Percentiles rank a stretch among this genome's conserved stretches.
Conservation (phyloP, 2,329 filamentous ascomycete species). For the Pestalotiopsis sp. region DNA sequence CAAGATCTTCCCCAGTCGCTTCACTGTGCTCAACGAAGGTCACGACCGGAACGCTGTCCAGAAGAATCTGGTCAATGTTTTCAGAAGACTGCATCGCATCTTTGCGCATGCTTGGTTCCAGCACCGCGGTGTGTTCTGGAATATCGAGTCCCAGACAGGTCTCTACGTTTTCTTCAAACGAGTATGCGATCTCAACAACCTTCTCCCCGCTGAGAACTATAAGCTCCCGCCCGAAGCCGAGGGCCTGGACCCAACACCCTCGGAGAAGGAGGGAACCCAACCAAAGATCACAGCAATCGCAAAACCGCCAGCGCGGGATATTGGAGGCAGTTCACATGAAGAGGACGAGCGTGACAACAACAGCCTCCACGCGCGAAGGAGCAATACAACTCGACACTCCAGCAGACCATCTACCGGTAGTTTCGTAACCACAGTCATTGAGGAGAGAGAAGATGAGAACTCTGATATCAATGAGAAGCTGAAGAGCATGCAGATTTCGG, state of each 20-base stretch:
- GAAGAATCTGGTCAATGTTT: constrained; percentile 91
- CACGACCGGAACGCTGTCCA: constrained; percentile 65
- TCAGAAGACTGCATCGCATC: constrained; percentile 89
- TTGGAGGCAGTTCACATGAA: constrained; percentile 38
- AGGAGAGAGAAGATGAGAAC: constrained; percentile 75
- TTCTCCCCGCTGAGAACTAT: constrained; percentile 92
- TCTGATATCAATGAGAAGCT: constrained; percentile 47
- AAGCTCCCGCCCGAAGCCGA: constrained; percentile 93
- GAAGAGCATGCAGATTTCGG: constrained; percentile 46
- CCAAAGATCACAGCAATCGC: constrained; percentile 35
- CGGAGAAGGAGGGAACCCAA: constrained; percentile 42
- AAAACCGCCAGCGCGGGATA: constrained; percentile 25
- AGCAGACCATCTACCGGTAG: constrained; percentile 80
- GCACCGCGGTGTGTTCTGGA: constrained; percentile 93
- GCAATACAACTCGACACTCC: constrained; percentile 80
- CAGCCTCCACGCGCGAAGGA: constrained; percentile 48
- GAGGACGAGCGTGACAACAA: constrained; percentile 43
- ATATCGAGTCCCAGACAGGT: constrained; percentile 85
- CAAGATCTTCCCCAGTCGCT: constrained; percentile 90
- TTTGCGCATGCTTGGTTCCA: constrained; percentile 99
- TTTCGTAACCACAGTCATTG: constrained; percentile 77
- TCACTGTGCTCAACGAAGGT: constrained; percentile 57
- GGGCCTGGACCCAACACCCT: constrained; percentile 61
- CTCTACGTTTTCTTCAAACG: constrained; percentile 97
- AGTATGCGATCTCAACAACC: constrained; percentile 86